These are phyloP conservation scores for Pseudogymnoascus sp. DNA, from an alignment of 2,329 filamentous ascomycete genomes.

Conservation along the genomic window DNA sequence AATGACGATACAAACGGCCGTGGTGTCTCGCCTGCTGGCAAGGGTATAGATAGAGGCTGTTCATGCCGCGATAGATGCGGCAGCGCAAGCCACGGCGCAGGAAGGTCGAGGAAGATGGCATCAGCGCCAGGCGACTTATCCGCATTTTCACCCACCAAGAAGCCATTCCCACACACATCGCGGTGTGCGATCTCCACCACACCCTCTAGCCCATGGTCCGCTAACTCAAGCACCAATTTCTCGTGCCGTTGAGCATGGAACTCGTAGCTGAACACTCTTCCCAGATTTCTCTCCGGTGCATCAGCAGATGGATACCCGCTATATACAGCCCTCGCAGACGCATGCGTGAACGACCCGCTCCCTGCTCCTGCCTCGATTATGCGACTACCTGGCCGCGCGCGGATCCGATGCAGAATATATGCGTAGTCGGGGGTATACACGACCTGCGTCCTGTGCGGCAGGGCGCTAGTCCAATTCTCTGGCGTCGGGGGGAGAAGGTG, in stretches of 20 bases:
- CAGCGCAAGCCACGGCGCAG: constrained; percentile 73
- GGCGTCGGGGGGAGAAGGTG: constrained; percentile 74
- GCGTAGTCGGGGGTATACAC: constrained; percentile 85
- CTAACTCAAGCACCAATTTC: constrained; percentile 62
- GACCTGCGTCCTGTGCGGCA: constrained; percentile 77
- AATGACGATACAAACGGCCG: constrained; percentile 52
- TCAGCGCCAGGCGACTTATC: constrained; percentile 52
- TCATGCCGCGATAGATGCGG: constrained; percentile 60
- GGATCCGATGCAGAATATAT: constrained; percentile 70
- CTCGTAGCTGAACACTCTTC: constrained; percentile 76
- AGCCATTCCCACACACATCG: constrained; percentile 71
- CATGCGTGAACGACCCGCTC: constrained; percentile 78
- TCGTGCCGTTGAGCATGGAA: constrained; percentile 67
- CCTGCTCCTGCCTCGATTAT: constrained; percentile 77
- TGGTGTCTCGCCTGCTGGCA: constrained; percentile 10
- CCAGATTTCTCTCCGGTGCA: constrained; percentile 38
- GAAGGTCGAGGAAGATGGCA: constrained; percentile 71
- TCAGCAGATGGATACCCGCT: constrained; percentile 52
- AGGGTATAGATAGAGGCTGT: constrained; percentile 22
- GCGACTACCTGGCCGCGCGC: constrained; percentile 62
- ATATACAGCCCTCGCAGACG: constrained; percentile 67
- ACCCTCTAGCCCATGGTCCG: constrained; percentile 56
- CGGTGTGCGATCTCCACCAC: constrained; percentile 69
- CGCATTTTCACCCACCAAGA: constrained; percentile 44
- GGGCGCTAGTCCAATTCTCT: constrained; percentile 71